These are phyloP conservation scores for Benincasa hispida DNA, from an alignment of 306 rosid species.

Conservation along the genomic window DNA sequence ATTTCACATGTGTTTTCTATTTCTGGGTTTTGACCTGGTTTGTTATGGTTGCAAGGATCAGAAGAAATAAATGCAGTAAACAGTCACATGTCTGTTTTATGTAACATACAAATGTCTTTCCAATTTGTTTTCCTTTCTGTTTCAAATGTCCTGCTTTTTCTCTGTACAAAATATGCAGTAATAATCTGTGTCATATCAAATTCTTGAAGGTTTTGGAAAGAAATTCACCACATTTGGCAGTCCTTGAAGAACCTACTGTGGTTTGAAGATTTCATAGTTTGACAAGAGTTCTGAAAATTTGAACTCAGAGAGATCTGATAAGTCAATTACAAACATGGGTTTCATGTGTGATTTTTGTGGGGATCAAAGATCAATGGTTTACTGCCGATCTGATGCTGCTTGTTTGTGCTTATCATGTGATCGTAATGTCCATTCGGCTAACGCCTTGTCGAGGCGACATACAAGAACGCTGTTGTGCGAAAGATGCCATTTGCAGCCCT, in stretches of 20 bases:
- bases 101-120: not conserved
- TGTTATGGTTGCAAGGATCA: not conserved
- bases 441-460: slow-evolving; percentile 86
- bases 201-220: not conserved
- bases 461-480: slow-evolving; percentile 77
- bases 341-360: slow-evolving; percentile 79
- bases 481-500: slow-evolving; percentile 73
- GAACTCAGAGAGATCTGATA: slow-evolving; percentile 13
- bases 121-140: not conserved
- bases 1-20: not conserved
- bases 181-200: not conserved
- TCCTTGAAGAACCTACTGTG: not conserved
- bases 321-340: slow-evolving; percentile 47
- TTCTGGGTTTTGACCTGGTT: not conserved
- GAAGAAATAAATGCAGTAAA: not conserved
- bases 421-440: slow-evolving; percentile 88
- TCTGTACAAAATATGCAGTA: not conserved
- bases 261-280: not conserved
- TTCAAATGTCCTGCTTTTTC: not conserved
- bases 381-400: slow-evolving; percentile 88
- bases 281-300: slow-evolving; percentile 12
- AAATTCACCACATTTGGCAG: not conserved
- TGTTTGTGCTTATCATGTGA: slow-evolving; percentile 90
- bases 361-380: slow-evolving; percentile 80
- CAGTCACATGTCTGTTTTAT: not conserved